These are phyloP conservation scores for Fusarium chlamydosporum DNA, from an alignment of 2,329 filamentous ascomycete species.

Conservation along the genomic window DNA sequence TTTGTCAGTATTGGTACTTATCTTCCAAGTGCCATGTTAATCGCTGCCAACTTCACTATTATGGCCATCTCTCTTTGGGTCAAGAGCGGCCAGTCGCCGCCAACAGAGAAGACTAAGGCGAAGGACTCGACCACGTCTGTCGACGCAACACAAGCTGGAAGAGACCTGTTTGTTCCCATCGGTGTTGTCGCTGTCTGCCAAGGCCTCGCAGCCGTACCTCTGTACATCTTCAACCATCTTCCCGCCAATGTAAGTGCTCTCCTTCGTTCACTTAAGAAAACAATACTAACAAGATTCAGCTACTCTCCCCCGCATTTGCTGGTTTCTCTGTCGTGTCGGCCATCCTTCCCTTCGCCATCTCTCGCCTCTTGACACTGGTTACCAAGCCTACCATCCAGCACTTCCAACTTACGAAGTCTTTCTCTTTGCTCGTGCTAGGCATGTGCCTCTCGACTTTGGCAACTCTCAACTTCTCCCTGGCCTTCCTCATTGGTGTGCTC, in stretches of 20 bases:
- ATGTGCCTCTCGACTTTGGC: slow-evolving; percentile 93
- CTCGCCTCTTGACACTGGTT: slow-evolving; percentile 65
- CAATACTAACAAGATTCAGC: slow-evolving; percentile 57
- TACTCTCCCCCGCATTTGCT: slow-evolving; percentile 71
- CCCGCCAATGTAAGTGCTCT: slow-evolving; percentile 71
- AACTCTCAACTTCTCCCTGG: slow-evolving; percentile 94
- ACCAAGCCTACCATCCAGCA: slow-evolving; percentile 75
- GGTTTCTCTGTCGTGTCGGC: slow-evolving; percentile 69
- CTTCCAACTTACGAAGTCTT: slow-evolving; percentile 84
- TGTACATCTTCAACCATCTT: slow-evolving; percentile 88
- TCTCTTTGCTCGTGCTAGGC: slow-evolving; percentile 92
- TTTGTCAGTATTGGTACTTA: slow-evolving; percentile 99
- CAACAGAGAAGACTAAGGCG: slow-evolving; percentile 50
- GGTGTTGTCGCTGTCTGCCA: slow-evolving; percentile 80
- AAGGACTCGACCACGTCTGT: slow-evolving; percentile 52
- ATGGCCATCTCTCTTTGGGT: slow-evolving; percentile 97
- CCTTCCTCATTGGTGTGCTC: slow-evolving; percentile 85
- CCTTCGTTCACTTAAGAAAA: neutral
- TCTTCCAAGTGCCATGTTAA: slow-evolving; percentile 95
- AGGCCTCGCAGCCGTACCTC: slow-evolving; percentile 81
- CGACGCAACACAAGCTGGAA: slow-evolving; percentile 59
- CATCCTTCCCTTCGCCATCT: slow-evolving; percentile 70
- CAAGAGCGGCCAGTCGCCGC: slow-evolving; percentile 76
- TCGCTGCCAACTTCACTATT: slow-evolving; percentile 95
- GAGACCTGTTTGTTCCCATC: slow-evolving; percentile 80